A percentile compares a stretch with the other conserved stretches of the same genome.
Evolutionary conservation across 31 red algal genomes (phyloP).

Genomic region (Endocladia muricata): DNA sequence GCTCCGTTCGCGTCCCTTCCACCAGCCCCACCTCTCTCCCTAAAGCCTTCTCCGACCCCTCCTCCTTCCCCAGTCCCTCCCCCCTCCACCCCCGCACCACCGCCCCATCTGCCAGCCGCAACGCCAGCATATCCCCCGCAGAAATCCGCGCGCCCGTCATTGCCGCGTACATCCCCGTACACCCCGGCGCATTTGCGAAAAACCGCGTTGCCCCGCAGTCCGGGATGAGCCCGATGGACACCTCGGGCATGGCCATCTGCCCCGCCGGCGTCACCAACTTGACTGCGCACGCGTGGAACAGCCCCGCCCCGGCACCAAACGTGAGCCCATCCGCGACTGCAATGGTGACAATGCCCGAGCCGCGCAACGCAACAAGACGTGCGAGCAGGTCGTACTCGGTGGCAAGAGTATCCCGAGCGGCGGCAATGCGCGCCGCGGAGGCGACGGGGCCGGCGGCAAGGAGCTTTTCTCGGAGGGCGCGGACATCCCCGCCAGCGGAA

Average conservation of each 20-base stretch:
- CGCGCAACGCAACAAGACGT: constrained; percentile 9
- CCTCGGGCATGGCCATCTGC: constrained; percentile 54
- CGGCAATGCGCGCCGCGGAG: neutral
- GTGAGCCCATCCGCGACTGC: constrained; percentile 35
- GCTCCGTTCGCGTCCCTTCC: neutral
- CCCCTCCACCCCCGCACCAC: constrained; percentile 1
- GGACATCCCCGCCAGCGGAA: constrained; percentile 51
- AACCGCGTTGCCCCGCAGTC: constrained; percentile 51
- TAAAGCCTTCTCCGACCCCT: neutral
- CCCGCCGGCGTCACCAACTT: constrained; percentile 12
- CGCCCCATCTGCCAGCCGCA: constrained; percentile 35
- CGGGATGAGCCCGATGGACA: constrained; percentile 44
- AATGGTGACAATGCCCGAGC: constrained; percentile 8
- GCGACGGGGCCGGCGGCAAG: neutral
- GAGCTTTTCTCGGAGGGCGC: constrained; percentile 17
- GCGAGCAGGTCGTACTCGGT: constrained; percentile 51
- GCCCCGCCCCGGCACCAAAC: constrained; percentile 46
- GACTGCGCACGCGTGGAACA: constrained; percentile 32
- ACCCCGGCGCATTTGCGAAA: constrained; percentile 34
- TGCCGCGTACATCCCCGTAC: constrained; percentile 33
- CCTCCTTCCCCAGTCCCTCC: constrained; percentile 1
- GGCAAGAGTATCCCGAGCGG: constrained; percentile 7
- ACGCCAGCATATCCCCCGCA: constrained; percentile 20
- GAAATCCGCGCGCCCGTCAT: constrained; percentile 27
- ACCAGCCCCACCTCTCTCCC: neutral